Evolutionary conservation across 805 yeast genomes (phyloP), one percentile per base, ranked within the genome.

Genomic region (Ogataea ganodermae): DNA sequence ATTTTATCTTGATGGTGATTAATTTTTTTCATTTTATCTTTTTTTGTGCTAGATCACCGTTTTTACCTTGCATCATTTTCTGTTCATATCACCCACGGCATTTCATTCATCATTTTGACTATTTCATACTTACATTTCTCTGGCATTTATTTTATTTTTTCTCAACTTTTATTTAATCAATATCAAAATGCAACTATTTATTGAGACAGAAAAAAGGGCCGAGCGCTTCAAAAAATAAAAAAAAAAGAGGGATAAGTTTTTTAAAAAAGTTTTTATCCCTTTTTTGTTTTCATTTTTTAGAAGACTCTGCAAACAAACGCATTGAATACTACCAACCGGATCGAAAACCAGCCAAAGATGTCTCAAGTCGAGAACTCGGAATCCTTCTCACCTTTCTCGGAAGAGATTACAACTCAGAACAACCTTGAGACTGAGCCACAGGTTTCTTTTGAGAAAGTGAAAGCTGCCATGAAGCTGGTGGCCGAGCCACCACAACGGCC

Each of bases 401-500:
- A n/a, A 8, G 18, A 33, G 14, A 27, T 27, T 4, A 6, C 31
- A 7, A 6, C 13, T 4, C 14, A 27, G 31, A 27, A 7, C 13
- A 10, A n/a, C 13, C 6, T 10, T 10, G 24, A 6, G 8, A 30
- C 18, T n/a, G 33, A 6, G 17, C 18, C 16, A n/a, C 33, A 9
- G 9, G 17, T 20, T 12, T 3, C 23, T 3, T 17, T 33, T 17
- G 36, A 33, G 14, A 6, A 33, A n/a, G 41, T 46, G 26, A 49
- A 31, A 37, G 24, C 21, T 8, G 49, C 49, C 17, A 32, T 52
- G 44, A 49, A 35, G 41, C 35, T 7, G 30, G 41, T 48, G 22
- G 31, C 42, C 2, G 30, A 26, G 20, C 28, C 27, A 2, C 35
- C 49, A n/a, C 40, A 42, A 6, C 17, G 17, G 7, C 32, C 51